Conservation (phyloP, 1,284 basidiomycete genomes). For the Ustilago sp. region DNA sequence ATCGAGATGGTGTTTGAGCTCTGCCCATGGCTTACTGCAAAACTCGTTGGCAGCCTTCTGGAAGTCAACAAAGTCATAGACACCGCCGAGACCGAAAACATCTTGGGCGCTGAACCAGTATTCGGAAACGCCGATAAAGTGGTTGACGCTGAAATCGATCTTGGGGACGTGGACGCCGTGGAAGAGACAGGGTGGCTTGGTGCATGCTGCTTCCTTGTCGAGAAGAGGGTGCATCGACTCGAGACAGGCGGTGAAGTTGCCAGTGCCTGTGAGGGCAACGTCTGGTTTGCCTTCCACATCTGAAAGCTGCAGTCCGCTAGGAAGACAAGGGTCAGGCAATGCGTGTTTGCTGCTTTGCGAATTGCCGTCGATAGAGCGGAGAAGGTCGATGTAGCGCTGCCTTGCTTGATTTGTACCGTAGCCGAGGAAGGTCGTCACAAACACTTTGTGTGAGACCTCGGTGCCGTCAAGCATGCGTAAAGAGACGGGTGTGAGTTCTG, state of each 20-base stretch:
- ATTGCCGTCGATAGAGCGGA: constrained; percentile 71
- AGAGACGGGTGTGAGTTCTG: constrained; percentile 73
- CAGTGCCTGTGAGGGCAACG: constrained; percentile 76
- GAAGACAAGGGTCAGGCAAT: constrained; percentile 85
- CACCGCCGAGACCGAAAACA: constrained; percentile 90
- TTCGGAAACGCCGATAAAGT: constrained; percentile 97
- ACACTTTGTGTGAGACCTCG: constrained; percentile 89
- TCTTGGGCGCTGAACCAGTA: constrained; percentile 99
- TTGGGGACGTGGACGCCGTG: constrained; percentile 88
- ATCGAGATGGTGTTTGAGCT: constrained; percentile 76
- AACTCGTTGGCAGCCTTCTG: constrained; percentile 90
- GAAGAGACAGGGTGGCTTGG: constrained; percentile 90
- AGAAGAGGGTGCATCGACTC: constrained; percentile 80
- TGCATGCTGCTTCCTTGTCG: constrained; percentile 86
- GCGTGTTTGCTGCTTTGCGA: constrained; percentile 7
- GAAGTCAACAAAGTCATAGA: constrained; percentile 95
- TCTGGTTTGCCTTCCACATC: constrained; percentile 70
- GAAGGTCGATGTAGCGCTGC: constrained; percentile 83
- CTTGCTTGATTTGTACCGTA: constrained; percentile 97
- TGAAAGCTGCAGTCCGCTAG: constrained; percentile 75
- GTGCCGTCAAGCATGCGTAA: constrained; percentile 85
- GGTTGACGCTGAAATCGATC: constrained; percentile 84
- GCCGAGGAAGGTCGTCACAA: constrained; percentile 97
- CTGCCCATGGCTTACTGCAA: constrained; percentile 83
- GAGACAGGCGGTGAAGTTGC: constrained; percentile 89